These are phyloP conservation scores for Metschnikowia aberdeeniae DNA, from an alignment of 805 yeast species.

Conservation along the genomic window DNA sequence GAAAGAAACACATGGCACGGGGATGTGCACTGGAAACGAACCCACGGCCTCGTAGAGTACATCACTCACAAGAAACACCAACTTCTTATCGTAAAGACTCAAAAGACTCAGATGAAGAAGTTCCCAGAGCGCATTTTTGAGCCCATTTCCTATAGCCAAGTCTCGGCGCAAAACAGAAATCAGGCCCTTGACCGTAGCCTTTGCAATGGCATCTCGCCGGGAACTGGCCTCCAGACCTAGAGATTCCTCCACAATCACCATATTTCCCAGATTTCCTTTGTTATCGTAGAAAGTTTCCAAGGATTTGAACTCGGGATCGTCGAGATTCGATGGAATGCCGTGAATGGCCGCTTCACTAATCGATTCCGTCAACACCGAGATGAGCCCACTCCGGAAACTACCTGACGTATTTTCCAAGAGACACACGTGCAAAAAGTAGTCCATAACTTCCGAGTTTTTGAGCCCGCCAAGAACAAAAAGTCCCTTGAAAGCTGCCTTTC, in stretches of 20 bases:
- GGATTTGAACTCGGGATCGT: conserved; percentile 60
- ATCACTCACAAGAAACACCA: conserved; percentile 59
- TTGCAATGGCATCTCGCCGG: conserved; percentile 62
- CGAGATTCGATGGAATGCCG: conserved; percentile 55
- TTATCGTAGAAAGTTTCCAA: conserved; percentile 24
- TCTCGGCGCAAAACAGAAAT: conserved; percentile 61
- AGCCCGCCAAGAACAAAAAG: conserved; percentile 73
- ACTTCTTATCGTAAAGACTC: conserved; percentile 56
- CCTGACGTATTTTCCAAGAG: conserved; percentile 49
- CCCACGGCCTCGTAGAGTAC: conserved; percentile 63
- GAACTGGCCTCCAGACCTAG: conserved; percentile 40
- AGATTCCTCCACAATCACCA: conserved; percentile 58
- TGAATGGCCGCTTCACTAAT: conserved; percentile 65
- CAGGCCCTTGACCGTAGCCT: conserved; percentile 62
- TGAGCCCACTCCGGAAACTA: conserved; percentile 47
- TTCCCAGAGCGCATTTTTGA: conserved; percentile 63
- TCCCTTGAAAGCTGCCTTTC: conserved; percentile 68
- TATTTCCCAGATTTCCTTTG: conserved; percentile 26
- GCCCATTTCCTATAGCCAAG: conserved; percentile 51
- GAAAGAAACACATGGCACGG: conserved; percentile 57
- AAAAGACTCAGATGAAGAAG: conserved; percentile 59
- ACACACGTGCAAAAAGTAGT: conserved; percentile 56
- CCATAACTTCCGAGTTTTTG: conserved; percentile 55
- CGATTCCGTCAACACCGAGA: conserved; percentile 44
- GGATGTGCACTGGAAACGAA: conserved; percentile 55